Conservation (phyloP, 2,329 filamentous ascomycete genomes). For the Harringtonia lauricola region DNA sequence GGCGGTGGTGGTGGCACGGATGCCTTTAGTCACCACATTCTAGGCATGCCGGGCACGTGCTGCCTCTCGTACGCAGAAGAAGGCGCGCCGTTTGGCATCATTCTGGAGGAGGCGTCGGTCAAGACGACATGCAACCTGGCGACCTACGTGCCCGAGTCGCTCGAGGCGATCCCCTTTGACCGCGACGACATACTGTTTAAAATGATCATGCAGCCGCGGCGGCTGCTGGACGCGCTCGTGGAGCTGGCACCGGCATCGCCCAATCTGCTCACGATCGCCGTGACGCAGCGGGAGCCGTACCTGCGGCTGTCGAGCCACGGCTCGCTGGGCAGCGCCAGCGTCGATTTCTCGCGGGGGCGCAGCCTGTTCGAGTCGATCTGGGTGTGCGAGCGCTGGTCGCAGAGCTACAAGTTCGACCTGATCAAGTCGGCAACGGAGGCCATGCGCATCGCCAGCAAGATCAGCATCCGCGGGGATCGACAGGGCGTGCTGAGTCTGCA, state of each 20-base stretch:
- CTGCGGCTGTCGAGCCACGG: constrained; percentile 61
- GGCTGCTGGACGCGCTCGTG: constrained; percentile 59
- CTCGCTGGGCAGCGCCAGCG: constrained; percentile 49
- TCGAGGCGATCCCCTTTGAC: constrained; percentile 80
- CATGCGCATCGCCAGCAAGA: constrained; percentile 89
- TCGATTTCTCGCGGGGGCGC: constrained; percentile 54
- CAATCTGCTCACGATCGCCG: constrained; percentile 56
- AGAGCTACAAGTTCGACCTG: constrained; percentile 79
- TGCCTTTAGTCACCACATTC: constrained; percentile 72
- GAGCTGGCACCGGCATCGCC: constrained; percentile 65
- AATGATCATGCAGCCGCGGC: constrained; percentile 79
- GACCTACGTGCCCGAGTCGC: constrained; percentile 68
- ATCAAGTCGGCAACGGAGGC: constrained; percentile 78
- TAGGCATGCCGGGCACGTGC: constrained; percentile 79
- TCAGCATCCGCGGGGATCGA: constrained; percentile 76
- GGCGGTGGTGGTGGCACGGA: constrained; percentile 30
- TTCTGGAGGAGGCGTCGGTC: constrained; percentile 75
- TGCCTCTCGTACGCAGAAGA: constrained; percentile 65
- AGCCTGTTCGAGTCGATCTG: constrained; percentile 66
- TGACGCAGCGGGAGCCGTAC: constrained; percentile 53
- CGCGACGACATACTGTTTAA: constrained; percentile 74
- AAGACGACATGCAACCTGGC: constrained; percentile 83
- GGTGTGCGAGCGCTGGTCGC: constrained; percentile 46
- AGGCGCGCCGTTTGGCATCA: constrained; percentile 72
- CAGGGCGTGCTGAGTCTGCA: constrained; percentile 90